Percentiles rank a stretch among this genome's conserved stretches.
Conservation (phyloP, 2,329 filamentous ascomycete genomes). For the Diaporthe nobilis region DNA sequence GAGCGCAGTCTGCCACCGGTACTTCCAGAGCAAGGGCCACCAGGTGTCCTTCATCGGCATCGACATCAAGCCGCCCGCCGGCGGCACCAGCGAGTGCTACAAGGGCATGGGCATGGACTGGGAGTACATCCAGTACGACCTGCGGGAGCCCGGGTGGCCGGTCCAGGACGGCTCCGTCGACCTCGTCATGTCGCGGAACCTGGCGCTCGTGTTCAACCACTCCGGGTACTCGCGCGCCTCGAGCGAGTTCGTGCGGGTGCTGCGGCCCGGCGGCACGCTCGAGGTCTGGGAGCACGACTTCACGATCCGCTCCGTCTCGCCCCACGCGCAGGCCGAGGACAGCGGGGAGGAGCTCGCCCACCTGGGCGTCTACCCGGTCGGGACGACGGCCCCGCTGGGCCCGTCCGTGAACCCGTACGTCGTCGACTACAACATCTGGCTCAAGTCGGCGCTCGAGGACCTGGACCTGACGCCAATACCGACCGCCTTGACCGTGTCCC, state of each 20-base stretch:
- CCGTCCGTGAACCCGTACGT: constrained; percentile 73
- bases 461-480: constrained; percentile 69
- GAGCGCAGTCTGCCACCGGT: constrained; percentile 59
- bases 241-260: constrained; percentile 69
- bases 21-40: constrained; percentile 43
- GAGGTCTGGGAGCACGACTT: constrained; percentile 77
- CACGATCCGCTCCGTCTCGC: constrained; percentile 69
- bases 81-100: constrained; percentile 6
- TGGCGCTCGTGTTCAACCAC: constrained; percentile 61
- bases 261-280: constrained; percentile 71
- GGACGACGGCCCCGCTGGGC: constrained; percentile 72
- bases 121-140: constrained; percentile 74
- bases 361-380: constrained; percentile 44
- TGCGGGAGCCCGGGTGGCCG: constrained; percentile 69
- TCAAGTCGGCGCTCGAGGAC: constrained; percentile 69
- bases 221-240: constrained; percentile 72
- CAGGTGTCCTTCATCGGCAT: constrained; percentile 48
- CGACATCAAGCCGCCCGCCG: constrained; percentile 43
- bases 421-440: constrained; percentile 72
- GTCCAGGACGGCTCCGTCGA: constrained; percentile 36
- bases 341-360: constrained; percentile 56
- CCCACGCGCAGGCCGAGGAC: constrained; percentile 61
- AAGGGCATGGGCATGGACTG: constrained; percentile 45
- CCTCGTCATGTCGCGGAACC: constrained; percentile 38
- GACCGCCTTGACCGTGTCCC: constrained; percentile 71